Base-by-base conservation (phyloP, 805 yeast genomes). In the Metschnikowia lunata region DNA sequence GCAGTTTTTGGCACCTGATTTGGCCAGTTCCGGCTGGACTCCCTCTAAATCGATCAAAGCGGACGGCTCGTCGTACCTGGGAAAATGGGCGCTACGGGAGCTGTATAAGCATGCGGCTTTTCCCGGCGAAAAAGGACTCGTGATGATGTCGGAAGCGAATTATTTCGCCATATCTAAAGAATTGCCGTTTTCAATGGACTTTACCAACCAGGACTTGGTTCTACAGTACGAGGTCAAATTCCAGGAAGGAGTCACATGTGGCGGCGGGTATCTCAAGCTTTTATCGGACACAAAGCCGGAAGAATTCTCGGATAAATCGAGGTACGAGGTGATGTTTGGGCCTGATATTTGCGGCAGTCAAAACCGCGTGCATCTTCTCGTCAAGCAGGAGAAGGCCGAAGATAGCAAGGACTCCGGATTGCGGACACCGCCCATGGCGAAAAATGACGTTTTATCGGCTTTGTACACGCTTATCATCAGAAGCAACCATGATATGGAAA, bases 311-410 rank as follows among this genome's bases (percentile, higher is more conserved):
- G 76, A 78, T 48, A 80, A 73, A 26, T 75, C 95, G 4, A 86
- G 89, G 2, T 88, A 84, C 66, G 88, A 85, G 63, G 67, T 90
- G 51, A 85, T 90, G 91, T 90, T 90, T 69, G 97, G 97, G 15
- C 97, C 97, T 36, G 97, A 90, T 65, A 80, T 77, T 61, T 90
- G 97, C 67, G 96, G 95, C 3, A 60, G 80, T 42, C 76, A 83
- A 36, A 86, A 88, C 67, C 85, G 81, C 63, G 82, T 90, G 30
- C 95, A 86, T 58, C 79, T 89, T 52, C 85, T 88, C 44, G 57
- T 88, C 47, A 71, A 73, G 55, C 75, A 78, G 60, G 82, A 80
- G 36, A 48, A 57, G 26, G 71, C 80, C 26, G 82, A 80, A 6
- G 73, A 69, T 47, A 70, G 72, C 47, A 85, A 82, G 60, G 89